Conservation (phyloP, 768 basidiomycete species). For the Boletus reticulatus region DNA sequence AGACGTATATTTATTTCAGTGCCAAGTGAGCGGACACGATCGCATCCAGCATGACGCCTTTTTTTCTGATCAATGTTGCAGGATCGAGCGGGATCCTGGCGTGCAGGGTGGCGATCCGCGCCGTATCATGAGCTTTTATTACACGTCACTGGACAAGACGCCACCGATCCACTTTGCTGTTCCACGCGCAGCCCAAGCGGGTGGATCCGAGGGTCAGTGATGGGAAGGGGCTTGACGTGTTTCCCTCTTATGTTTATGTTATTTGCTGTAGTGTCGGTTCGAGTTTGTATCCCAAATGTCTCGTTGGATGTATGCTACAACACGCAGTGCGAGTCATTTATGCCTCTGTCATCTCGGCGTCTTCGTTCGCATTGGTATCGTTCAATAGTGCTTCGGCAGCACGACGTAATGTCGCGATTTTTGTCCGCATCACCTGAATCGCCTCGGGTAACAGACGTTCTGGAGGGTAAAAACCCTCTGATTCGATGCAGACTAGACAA, state of each 20-base stretch:
- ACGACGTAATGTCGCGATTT: slow-evolving; percentile 58
- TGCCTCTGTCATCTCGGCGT: slow-evolving; percentile 54
- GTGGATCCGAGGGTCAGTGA: slow-evolving; percentile 8
- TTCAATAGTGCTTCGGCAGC: slow-evolving; percentile 59
- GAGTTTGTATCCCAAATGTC: background rate
- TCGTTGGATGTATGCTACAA: slow-evolving; percentile 1
- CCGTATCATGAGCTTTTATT: slow-evolving; percentile 36
- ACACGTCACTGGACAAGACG: slow-evolving; percentile 30
- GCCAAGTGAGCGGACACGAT: slow-evolving; percentile 32
- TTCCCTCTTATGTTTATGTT: background rate
- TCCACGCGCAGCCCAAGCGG: slow-evolving; percentile 9
- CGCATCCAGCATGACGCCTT: too few relatives aligned
- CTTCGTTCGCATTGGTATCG: slow-evolving; percentile 39
- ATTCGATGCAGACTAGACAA: slow-evolving; percentile 78
- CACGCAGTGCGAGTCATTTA: slow-evolving; percentile 12
- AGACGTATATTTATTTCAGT: slow-evolving; percentile 36
- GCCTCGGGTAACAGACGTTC: slow-evolving; percentile 81
- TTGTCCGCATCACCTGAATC: slow-evolving; percentile 76
- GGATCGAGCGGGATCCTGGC: slow-evolving; percentile 24
- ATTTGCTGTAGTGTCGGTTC: too few relatives aligned
- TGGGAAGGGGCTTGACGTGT: background rate
- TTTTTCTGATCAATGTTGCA: background rate
- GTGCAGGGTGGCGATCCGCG: slow-evolving; percentile 19
- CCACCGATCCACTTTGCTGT: slow-evolving; percentile 33
- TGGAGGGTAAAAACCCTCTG: slow-evolving; percentile 85